Evolutionary conservation across 768 basidiomycete species (phyloP), one percentile per base, ranked within the genome.

Genomic region (Rossbeevera mucosa): DNA sequence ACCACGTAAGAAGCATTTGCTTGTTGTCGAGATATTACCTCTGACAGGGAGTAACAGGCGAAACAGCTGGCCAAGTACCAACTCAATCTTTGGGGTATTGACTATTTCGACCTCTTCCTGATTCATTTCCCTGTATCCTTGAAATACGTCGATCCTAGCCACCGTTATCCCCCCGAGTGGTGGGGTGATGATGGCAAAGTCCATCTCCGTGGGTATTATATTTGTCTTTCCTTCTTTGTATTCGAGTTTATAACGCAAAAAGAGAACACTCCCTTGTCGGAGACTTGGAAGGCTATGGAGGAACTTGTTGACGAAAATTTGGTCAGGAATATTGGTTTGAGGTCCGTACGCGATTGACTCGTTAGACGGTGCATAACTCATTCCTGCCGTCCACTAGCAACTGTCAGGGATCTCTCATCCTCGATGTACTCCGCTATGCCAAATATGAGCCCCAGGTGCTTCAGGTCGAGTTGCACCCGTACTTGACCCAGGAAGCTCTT

Each of bases 241-340:
- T 29, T 48, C 13, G 2, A 28, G 22, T 45, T 56, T n/a, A 57
- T 24, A 8, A 28, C 44, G 22, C 48, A 5, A 42, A 42, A 41
- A 84, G 80, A 80, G 58, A 82, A 83, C 47, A 82, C 80, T 0
- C 84, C 86, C 33, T 79, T 89, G 66, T 81, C 83, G 59, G 86
- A 90, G 73, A 94, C 93, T 16, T 94, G 91, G 90, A 64, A 69
- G 38, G 88, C 80, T 14, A 80, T 95, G 83, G 93, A 95, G 69
- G 74, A 77, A 54, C 78, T 94, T 20, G 84, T 85, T 44, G 85
- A 89, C 57, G 76, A 77, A 40, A 84, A 85, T 7, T 66, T 85
- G 36, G 80, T 74, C 9, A 89, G 81, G 74, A 87, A 91, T 64
- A 90, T 94, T 58, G 93, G 90, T 51, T 63, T 91, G 58, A 85